Evolutionary conservation across 116 monocot genomes (phyloP), one percentile per base, ranked within the genome.

Genomic region (Papilionanthe hybrid): DNA sequence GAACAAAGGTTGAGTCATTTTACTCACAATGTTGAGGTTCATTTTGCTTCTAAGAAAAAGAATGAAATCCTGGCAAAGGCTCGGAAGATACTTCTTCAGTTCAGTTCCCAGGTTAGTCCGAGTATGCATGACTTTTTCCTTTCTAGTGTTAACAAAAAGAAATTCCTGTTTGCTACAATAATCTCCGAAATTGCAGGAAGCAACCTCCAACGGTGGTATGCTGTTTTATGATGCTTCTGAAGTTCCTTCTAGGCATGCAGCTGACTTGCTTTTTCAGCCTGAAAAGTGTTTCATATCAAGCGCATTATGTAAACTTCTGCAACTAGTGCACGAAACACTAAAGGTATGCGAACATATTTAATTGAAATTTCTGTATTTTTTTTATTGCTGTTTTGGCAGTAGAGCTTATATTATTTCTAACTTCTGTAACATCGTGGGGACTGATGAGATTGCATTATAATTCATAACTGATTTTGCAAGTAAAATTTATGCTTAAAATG

Each of bases 301-400:
- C 81, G 88, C 90, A 78, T 90, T 88, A 17, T 78, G 83, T 83
- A 86, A 87, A 76, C 85, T 98, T n/a, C 88, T 98, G 86, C 85
- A 93, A 66, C 81, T 98, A 37, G 98, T 98, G 7, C 94, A 98
- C 86, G 86, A 86, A 82, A 84, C 93, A 57, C 93, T 98, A 56
- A 88, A 88, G 92, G 94, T 94, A 82, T 84, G 42, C 42, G 28
- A 18, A 7, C 19, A 58, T 58, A 41, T 23, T 29, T 42, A 6
- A 20, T 3, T 20, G 44, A 73, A 27, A 28, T 49, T 48, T 23
- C 28, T 28, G 9, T 49, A 42, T 44, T n/a, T 75, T 22, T 45
- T 75, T 75, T 15, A 37, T 69, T 73, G n/a, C 19, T 43, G 73
- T 73, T 73, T 73, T 42, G 42, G 19, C 30, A 11, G 22, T 43